Conservation (phyloP, 2,329 filamentous ascomycete species). For the Ascochyta pisi region DNA sequence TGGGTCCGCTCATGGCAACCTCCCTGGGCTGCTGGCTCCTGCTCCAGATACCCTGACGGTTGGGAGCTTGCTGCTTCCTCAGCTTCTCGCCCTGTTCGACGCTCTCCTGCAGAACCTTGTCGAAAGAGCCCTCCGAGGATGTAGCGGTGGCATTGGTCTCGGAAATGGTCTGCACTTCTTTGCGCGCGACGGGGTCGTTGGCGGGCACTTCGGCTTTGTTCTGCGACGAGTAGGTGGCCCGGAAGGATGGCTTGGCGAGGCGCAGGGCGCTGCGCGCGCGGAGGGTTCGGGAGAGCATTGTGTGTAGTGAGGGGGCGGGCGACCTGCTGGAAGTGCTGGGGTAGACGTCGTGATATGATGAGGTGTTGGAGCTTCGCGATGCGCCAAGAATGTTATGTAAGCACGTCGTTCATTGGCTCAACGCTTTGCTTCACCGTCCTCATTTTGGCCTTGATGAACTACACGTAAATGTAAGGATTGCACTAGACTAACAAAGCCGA, state of each 20-base stretch:
- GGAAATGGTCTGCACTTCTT: slow-evolving; percentile 60
- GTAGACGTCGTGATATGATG: slow-evolving; percentile 12
- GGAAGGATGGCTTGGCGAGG: slow-evolving; percentile 31
- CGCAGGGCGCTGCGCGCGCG: slow-evolving; percentile 40
- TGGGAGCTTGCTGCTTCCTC: slow-evolving; percentile 80
- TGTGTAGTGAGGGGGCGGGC: slow-evolving; percentile 9
- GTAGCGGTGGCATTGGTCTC: slow-evolving; percentile 66
- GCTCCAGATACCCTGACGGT: slow-evolving; percentile 82
- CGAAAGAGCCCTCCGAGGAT: slow-evolving; percentile 57
- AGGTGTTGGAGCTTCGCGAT: slow-evolving; percentile 8
- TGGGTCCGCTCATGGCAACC: slow-evolving; percentile 87
- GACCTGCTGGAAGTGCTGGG: slow-evolving; percentile 6
- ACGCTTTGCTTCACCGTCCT: too few species aligned
- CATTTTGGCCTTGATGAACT: too few species aligned
- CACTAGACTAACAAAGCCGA: too few species aligned
- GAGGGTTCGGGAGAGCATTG: slow-evolving; percentile 38
- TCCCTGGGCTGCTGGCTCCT: slow-evolving; percentile 81
- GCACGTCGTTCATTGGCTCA: slow-evolving; percentile 6
- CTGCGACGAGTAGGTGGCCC: slow-evolving; percentile 32
- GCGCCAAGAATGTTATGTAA: slow-evolving; percentile 18
- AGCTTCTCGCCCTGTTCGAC: slow-evolving; percentile 61
- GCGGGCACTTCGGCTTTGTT: slow-evolving; percentile 63
- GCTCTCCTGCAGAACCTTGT: slow-evolving; percentile 63
- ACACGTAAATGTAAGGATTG: too few species aligned
- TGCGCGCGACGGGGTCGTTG: slow-evolving; percentile 65